These are phyloP conservation scores for Saccharomyces kudriavzevii DNA, from an alignment of 805 yeast genomes.

Conservation along the genomic window DNA sequence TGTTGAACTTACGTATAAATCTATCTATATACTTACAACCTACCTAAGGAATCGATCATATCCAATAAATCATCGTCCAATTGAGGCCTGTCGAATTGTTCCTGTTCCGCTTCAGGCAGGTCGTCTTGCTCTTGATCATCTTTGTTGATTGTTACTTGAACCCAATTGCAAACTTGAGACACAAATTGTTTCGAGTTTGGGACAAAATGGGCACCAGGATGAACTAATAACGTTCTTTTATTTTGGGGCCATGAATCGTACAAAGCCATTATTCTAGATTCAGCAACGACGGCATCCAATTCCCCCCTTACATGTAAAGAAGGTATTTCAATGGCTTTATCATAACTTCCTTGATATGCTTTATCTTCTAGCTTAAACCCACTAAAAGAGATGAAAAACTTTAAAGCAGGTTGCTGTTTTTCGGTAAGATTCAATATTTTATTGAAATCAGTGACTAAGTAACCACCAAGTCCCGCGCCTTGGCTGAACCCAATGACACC, in stretches of 20 bases:
- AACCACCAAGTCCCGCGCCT: slow-evolving; percentile 77
- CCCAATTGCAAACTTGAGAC: slow-evolving; percentile 31
- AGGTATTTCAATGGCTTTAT: slow-evolving; percentile 23
- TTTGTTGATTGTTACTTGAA: slow-evolving; percentile 7
- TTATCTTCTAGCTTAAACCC: slow-evolving; percentile 41
- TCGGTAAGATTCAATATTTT: slow-evolving; percentile 32
- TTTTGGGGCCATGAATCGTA: slow-evolving; percentile 40
- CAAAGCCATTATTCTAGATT: slow-evolving; percentile 54
- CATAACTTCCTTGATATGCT: slow-evolving; percentile 15
- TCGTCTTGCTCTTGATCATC: not conserved
- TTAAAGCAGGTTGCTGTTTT: slow-evolving; percentile 39
- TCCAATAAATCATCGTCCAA: slow-evolving; percentile 31
- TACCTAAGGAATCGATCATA: slow-evolving; percentile 36
- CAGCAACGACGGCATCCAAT: slow-evolving; percentile 77
- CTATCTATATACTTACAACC: slow-evolving; percentile 10
- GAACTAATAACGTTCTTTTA: slow-evolving; percentile 47
- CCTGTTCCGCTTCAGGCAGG: slow-evolving; percentile 1
- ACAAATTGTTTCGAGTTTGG: slow-evolving; percentile 64
- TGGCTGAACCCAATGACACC: slow-evolving; percentile 89
- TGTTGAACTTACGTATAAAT: not conserved
- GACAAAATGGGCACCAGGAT: slow-evolving; percentile 94
- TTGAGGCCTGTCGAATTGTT: slow-evolving; percentile 11
- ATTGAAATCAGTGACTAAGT: slow-evolving; percentile 49
- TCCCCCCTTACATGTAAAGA: slow-evolving; percentile 78
- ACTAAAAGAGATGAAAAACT: slow-evolving; percentile 68